Conservation (phyloP, 2,329 filamentous ascomycete genomes). For the Chaetomium sp. region DNA sequence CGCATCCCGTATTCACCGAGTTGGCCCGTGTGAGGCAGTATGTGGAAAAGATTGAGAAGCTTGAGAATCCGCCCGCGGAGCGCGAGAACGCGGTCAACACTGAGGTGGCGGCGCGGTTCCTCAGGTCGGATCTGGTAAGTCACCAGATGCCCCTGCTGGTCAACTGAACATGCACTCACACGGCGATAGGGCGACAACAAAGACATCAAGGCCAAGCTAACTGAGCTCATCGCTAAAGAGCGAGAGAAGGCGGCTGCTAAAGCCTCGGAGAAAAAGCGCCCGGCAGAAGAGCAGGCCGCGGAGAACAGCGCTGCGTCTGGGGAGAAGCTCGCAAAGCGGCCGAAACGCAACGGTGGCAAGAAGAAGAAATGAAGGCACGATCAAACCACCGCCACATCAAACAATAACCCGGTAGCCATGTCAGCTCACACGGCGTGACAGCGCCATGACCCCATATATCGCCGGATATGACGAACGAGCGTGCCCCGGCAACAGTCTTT, state of each 20-base stretch:
- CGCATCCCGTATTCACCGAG: slow-evolving; percentile 83
- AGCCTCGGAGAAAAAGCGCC: slow-evolving; percentile 46
- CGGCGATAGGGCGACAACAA: slow-evolving; percentile 52
- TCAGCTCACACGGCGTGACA: background rate
- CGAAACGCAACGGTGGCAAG: slow-evolving; percentile 31
- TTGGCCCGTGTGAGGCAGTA: slow-evolving; percentile 86
- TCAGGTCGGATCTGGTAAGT: slow-evolving; percentile 76
- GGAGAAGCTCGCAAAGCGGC: slow-evolving; percentile 26
- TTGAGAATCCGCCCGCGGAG: slow-evolving; percentile 64
- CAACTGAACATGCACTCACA: slow-evolving; percentile 13
- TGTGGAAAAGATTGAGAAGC: slow-evolving; percentile 84
- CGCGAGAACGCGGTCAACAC: slow-evolving; percentile 65
- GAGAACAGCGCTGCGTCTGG: slow-evolving; percentile 17
- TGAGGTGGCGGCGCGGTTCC: slow-evolving; percentile 75
- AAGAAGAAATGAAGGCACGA: slow-evolving; percentile 30
- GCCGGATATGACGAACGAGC: background rate
- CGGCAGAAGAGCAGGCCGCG: slow-evolving; percentile 39
- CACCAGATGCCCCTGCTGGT: background rate
- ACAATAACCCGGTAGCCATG: background rate
- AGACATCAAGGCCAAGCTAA: slow-evolving; percentile 53
- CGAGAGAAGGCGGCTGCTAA: slow-evolving; percentile 31
- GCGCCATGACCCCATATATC: background rate
- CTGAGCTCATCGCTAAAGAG: slow-evolving; percentile 58
- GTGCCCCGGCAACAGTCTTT: background rate
- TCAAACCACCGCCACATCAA: background rate